Base-by-base conservation (phyloP, 306 rosid species). In the Fragaria vesca region DNA sequence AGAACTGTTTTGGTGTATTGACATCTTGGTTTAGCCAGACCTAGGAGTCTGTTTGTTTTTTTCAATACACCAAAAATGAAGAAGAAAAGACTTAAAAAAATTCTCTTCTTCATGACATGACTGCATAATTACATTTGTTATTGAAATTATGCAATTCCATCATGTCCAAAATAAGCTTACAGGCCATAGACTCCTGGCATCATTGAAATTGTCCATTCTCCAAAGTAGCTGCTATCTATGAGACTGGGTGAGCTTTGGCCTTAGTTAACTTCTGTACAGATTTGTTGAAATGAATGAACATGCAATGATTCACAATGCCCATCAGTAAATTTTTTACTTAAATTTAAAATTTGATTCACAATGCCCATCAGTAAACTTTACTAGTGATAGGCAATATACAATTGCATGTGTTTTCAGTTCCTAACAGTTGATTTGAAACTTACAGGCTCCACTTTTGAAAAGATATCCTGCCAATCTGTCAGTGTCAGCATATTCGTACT, bases 391-490 rank as follows among this genome's bases (percentile, higher is more conserved):
- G n/a, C 74, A 74, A 38, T 36, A 60, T 18, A 77, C 12, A 76
- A 58, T 30, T 72, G 65, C 26, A 52, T 32, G 38, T 72, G 36
- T 72, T 48, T 73, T 57, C 46, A 12, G 8, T 7, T 73, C 43
- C 50, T 71, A 18, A 55, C 28, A 15, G 57, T 76, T 72, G 45
- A 66, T 62, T 82, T 75, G 73, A 52, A 76, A 66, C 55, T 80
- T 94, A 66, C 97, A 94, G 98, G 98, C 97, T 79, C 91, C 92
- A 47, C 82, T 95, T 52, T 82, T 95, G 38, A 89, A 81, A 74
- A 95, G 83, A 62, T 95, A 92, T 85, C 97, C 92, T 1, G 90
- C 96, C 81, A 92, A 85, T 83, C 62, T 92, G 52, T 92, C 98
- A 46, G 91, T 95, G 66, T 91, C 97, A 11, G 97, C 98, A 50